phyloP scores from a whole-genome alignment of 2,329 filamentous ascomycete species.

The Aspergillus sp. region DNA sequence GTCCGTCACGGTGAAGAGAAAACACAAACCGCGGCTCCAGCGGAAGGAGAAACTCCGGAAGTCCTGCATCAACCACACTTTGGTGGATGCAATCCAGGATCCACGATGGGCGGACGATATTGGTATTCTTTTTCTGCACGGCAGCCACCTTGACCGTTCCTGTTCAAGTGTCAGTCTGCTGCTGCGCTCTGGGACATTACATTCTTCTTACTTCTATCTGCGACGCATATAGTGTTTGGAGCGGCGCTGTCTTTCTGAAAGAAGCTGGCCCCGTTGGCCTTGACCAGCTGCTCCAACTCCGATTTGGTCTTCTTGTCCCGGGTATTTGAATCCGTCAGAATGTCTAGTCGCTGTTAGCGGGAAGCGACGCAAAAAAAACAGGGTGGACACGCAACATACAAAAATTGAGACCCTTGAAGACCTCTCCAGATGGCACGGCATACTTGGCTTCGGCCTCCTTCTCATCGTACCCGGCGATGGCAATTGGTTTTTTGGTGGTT shows the following conservation, averaged over 20 bases:
- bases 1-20: not conserved
- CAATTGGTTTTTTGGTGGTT: constrained; percentile 63
- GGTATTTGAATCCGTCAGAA: constrained; percentile 72
- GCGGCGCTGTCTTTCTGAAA: constrained; percentile 69
- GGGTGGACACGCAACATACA: constrained; percentile 44
- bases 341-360: constrained; percentile 37
- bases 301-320: constrained; percentile 73
- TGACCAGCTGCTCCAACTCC: constrained; percentile 78
- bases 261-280: constrained; percentile 76
- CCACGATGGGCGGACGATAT: constrained; percentile 80
- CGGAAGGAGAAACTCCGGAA: constrained; percentile 62
- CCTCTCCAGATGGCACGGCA: constrained; percentile 56
- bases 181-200: not conserved
- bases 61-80: constrained; percentile 53
- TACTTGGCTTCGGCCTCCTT: constrained; percentile 51
- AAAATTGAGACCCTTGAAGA: constrained; percentile 77
- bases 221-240: constrained; percentile 68
- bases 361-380: not conserved
- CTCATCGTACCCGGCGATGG: constrained; percentile 69
- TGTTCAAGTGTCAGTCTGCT: constrained; percentile 22
- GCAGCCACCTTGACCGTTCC: constrained; percentile 76
- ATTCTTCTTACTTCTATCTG: constrained; percentile 63
- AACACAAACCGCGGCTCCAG: constrained; percentile 52
- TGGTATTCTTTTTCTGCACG: constrained; percentile 69
- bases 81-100: constrained; percentile 74